Percentiles rank a stretch among this genome's conserved stretches.
These are phyloP conservation scores for Artomyces pyxidatus DNA, from an alignment of 768 basidiomycete genomes.

Conservation along the genomic window DNA sequence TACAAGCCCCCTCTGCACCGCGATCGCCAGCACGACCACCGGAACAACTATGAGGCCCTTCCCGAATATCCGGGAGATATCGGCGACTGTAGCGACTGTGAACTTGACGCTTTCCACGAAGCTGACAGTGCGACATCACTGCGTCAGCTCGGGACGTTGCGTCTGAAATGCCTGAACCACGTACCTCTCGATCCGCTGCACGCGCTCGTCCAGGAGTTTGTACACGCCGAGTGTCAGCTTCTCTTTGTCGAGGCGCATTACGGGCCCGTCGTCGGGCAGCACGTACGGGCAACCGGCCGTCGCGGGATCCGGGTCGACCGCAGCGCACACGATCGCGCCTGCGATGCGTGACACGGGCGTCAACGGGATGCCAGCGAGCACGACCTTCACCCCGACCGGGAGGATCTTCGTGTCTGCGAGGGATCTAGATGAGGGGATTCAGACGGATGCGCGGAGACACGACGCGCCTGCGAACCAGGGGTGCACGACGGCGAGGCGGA, in stretches of 20 bases:
- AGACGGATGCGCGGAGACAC: too few species aligned
- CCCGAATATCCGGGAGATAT: too few species aligned
- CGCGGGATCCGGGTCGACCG: slow-evolving; percentile 18
- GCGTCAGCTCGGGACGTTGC: too few species aligned
- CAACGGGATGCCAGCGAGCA: slow-evolving; percentile 23
- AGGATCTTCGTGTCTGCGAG: slow-evolving; percentile 19
- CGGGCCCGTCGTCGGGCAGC: slow-evolving; percentile 23
- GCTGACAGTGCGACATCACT: too few species aligned
- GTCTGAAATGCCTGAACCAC: too few species aligned
- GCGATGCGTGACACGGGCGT: slow-evolving; percentile 24
- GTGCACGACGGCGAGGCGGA: slow-evolving; percentile 22
- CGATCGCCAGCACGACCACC: too few species aligned
- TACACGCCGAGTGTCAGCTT: slow-evolving; percentile 21
- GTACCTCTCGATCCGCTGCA: slow-evolving; percentile 2
- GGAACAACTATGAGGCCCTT: too few species aligned
- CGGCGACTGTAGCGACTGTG: too few species aligned
- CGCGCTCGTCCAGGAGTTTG: slow-evolving; percentile 13
- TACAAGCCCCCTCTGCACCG: too few species aligned
- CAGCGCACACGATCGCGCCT: slow-evolving; percentile 23
- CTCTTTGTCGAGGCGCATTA: slow-evolving; percentile 19
- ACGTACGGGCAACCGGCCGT: slow-evolving; percentile 23
- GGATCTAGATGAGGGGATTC: background rate
- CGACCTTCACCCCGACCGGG: slow-evolving; percentile 2
- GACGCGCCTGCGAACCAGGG: slow-evolving; percentile 25
- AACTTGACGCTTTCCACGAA: too few species aligned